Base-by-base conservation (phyloP, 1,284 basidiomycete species). In the Neotropicomus parvogracilis region DNA sequence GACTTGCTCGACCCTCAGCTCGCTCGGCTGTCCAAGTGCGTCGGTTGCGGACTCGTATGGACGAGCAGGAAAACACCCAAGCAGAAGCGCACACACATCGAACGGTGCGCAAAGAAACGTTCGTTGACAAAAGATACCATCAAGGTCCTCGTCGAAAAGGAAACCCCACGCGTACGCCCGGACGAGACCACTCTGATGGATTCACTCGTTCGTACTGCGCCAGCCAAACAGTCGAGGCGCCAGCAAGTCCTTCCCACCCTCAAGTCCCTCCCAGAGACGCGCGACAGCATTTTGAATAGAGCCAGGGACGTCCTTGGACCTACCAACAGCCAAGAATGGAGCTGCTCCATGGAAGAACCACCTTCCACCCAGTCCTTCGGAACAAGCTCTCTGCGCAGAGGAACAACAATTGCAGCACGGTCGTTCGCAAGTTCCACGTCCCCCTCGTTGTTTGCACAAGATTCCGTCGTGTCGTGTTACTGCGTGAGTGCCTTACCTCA, bases 41-140 rank as follows among this genome's bases (percentile, higher is more conserved):
- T 88, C 37, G 74, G 75, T 39, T 91, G 88, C 57, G 75, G 80
- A 32, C 60, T 75, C 10, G 63, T 66, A 0, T 91, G 88, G 88
- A 88, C 85, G 2, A 66, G 75, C 7, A 71, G 77, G 43, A 91
- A 91, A 62, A 75, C 76, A 6, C 67, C 69, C 14, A 54, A 65
- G 11, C 76, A 85, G 54, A 90, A 90, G 62, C 64, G 78, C 57
- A 60, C 71, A 3, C 88, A 91, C 59, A 77, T 91, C 19, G 72
- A 74, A 42, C 66, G 72, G 1, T 91, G 88, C 60, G 79, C 83
- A 17, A 80, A 76, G 64, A 86, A 82, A 62, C 69, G 73, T 24
- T 66, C 66, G 3, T 65, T 85, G 44, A 70, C 71, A 2, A 66
- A 78, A 21, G 77, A 80, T 7, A 86, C 84, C 0, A 54, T 91